phyloP scores from a whole-genome alignment of 2,329 filamentous ascomycete genomes.

The Simplicillium sp. region DNA sequence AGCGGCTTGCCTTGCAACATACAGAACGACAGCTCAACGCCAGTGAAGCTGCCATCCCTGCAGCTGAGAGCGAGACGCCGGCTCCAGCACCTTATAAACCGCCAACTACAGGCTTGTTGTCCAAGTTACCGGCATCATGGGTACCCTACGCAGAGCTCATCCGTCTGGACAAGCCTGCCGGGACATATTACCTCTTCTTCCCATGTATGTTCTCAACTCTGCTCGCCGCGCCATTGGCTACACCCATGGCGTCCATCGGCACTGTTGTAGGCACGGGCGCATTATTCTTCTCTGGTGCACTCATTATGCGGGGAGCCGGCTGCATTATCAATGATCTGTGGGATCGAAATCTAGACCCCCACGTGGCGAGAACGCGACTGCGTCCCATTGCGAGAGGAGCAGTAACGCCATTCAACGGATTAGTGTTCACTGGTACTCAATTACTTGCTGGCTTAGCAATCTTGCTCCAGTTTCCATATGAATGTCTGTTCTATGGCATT shows the following conservation, averaged over 20 bases:
- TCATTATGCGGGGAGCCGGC: slow-evolving; percentile 81
- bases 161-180: slow-evolving; percentile 71
- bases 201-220: slow-evolving; percentile 80
- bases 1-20: slow-evolving; percentile 12
- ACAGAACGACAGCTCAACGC: slow-evolving; percentile 10
- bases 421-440: slow-evolving; percentile 67
- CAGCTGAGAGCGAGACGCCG: not conserved
- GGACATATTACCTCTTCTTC: slow-evolving; percentile 78
- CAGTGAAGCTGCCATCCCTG: not conserved
- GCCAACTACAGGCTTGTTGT: slow-evolving; percentile 63
- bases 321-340: slow-evolving; percentile 88
- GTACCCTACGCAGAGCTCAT: slow-evolving; percentile 51
- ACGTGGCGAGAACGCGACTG: slow-evolving; percentile 65
- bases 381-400: slow-evolving; percentile 76
- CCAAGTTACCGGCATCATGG: slow-evolving; percentile 55
- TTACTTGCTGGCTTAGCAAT: slow-evolving; percentile 64
- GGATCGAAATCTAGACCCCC: slow-evolving; percentile 78
- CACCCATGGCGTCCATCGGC: slow-evolving; percentile 49
- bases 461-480: slow-evolving; percentile 63
- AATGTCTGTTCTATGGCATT: slow-evolving; percentile 68
- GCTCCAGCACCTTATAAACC: slow-evolving; percentile 42
- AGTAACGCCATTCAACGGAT: slow-evolving; percentile 59
- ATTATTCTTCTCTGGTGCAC: slow-evolving; percentile 66
- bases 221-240: slow-evolving; percentile 61
- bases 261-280: slow-evolving; percentile 54